These are phyloP conservation scores for Ascochyta lentis DNA, from an alignment of 2,329 filamentous ascomycete species.

Conservation along the genomic window DNA sequence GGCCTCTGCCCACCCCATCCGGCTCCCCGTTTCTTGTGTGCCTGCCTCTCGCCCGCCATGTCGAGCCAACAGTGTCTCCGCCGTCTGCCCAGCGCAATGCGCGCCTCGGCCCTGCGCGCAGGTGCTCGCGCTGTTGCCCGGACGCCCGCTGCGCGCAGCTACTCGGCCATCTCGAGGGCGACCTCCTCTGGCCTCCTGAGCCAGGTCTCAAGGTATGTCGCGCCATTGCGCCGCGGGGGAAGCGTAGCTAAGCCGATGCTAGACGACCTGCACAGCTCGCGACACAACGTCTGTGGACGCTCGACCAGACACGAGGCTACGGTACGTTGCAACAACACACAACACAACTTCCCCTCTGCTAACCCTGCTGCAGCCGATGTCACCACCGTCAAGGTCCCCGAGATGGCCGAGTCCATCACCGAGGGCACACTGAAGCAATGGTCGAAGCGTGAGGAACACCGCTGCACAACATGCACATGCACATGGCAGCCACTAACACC, in stretches of 20 bases:
- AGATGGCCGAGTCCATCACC: conserved; percentile 98
- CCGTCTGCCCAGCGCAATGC: conserved; percentile 41
- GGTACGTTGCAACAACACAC: conserved; percentile 24
- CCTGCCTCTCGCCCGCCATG: conserved; percentile 31
- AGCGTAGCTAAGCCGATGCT: conserved; percentile 20
- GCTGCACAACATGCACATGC: not conserved
- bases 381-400: conserved; percentile 86
- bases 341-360: not conserved
- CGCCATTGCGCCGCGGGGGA: conserved; percentile 14
- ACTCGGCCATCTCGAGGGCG: conserved; percentile 44
- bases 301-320: conserved; percentile 47
- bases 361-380: conserved; percentile 64
- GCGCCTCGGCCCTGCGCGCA: conserved; percentile 41
- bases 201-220: conserved; percentile 39
- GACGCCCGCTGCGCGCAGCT: conserved; percentile 38
- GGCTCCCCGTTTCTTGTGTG: conserved; percentile 18
- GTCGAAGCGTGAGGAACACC: conserved; percentile 68
- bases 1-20: conserved; percentile 15
- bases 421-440: conserved; percentile 97
- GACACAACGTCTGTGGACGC: conserved; percentile 32
- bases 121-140: conserved; percentile 34
- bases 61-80: conserved; percentile 49
- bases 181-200: conserved; percentile 42
- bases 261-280: conserved; percentile 42
- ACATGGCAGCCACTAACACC: conserved; percentile 16